Evolutionary conservation across 345 rosid species (phyloP).

Genomic region (Populus ilicifolia): DNA sequence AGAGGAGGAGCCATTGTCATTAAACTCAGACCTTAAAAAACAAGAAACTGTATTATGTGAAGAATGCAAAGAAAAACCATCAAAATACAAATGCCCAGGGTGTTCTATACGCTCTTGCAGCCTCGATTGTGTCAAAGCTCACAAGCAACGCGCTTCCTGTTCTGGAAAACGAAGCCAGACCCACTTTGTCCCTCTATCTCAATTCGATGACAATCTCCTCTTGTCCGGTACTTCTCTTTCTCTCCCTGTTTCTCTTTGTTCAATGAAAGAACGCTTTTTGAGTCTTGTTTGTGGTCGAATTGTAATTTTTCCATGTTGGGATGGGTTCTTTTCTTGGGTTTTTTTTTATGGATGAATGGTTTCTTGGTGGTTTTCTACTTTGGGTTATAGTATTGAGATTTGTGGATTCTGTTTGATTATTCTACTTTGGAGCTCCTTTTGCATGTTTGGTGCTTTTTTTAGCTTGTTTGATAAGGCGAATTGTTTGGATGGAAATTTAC

Average conservation of each 20-base stretch:
- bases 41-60: slow-evolving; percentile 32
- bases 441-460: neutral
- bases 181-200: slow-evolving; percentile 55
- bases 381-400: too few species aligned
- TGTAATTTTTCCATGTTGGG: neutral
- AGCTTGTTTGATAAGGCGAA: neutral
- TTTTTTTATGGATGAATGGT: neutral
- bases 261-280: neutral
- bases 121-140: slow-evolving; percentile 72
- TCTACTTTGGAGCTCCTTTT: too few species aligned
- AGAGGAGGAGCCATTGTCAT: neutral
- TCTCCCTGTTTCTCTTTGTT: neutral
- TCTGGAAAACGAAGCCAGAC: slow-evolving; percentile 56
- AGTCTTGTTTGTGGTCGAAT: neutral
- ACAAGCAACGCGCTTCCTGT: slow-evolving; percentile 76
- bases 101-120: slow-evolving; percentile 78
- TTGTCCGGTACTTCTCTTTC: slow-evolving; percentile 56
- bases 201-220: slow-evolving; percentile 60
- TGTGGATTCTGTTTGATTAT: too few species aligned
- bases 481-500: neutral
- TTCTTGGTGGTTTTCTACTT: too few species aligned
- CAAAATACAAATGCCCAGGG: slow-evolving; percentile 85
- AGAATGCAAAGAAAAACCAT: slow-evolving; percentile 53
- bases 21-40: neutral
- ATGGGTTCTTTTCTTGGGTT: neutral